Percentiles rank a stretch among this genome's conserved stretches.
These are phyloP conservation scores for Fraxinus latifolia DNA, from an alignment of 305 asterid species.

Conservation along the genomic window DNA sequence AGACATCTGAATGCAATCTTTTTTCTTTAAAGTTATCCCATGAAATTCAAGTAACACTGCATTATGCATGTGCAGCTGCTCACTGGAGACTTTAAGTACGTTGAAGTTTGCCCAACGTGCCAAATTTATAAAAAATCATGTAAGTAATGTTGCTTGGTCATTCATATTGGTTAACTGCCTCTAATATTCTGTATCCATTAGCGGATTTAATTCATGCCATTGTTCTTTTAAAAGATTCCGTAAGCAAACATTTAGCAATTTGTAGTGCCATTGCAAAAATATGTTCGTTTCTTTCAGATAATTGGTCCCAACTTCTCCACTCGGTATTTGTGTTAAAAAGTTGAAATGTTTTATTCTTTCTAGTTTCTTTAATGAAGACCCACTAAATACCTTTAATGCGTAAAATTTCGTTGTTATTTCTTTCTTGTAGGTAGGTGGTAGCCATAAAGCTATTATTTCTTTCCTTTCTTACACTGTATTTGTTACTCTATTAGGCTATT, in stretches of 20 bases:
- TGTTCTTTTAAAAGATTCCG: neutral
- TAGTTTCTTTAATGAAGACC: neutral
- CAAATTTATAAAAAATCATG: constrained; percentile 90
- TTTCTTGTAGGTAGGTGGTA: neutral
- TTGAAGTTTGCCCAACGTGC: constrained; percentile 98
- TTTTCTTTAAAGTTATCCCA: neutral
- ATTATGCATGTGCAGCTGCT: constrained; percentile 61
- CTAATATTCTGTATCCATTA: neutral
- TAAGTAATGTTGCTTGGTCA: constrained; percentile 34
- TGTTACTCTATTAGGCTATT: constrained; percentile 62
- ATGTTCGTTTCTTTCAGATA: neutral
- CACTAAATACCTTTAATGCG: neutral
- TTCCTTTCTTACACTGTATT: constrained; percentile 18
- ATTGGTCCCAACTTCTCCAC: constrained; percentile 5
- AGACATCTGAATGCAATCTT: neutral
- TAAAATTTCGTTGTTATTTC: neutral
- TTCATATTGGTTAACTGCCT: neutral
- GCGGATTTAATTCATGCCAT: neutral
- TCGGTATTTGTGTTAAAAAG: neutral
- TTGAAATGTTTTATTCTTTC: neutral
- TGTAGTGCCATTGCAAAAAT: neutral
- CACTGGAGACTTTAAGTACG: constrained; percentile 93
- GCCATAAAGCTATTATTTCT: constrained; percentile 11
- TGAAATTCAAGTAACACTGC: constrained; percentile 25
- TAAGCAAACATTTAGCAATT: constrained; percentile 5